Conservation (phyloP, 768 basidiomycete species). For the button mushroom (Agaricus bisporus) region DNA sequence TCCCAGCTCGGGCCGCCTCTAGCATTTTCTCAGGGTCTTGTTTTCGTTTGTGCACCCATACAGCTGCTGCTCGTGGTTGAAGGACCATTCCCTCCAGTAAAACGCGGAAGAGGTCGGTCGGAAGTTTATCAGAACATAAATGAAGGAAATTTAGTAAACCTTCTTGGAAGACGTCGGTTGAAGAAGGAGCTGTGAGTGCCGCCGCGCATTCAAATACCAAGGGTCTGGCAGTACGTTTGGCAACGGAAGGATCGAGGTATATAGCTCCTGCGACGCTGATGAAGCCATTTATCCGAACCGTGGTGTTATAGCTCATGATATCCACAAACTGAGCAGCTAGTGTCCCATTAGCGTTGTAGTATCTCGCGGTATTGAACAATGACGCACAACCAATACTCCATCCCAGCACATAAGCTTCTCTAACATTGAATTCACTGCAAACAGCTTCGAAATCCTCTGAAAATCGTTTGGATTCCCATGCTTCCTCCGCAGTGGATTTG, state of each 20-base stretch:
- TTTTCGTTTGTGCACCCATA: slow-evolving; percentile 16
- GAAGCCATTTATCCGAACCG: slow-evolving; percentile 21
- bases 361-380: too few relatives aligned
- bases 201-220: slow-evolving; percentile 15
- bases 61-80: slow-evolving; percentile 19
- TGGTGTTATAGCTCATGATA: slow-evolving; percentile 18
- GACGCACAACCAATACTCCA: slow-evolving; percentile 20
- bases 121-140: slow-evolving; percentile 14
- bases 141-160: slow-evolving; percentile 17
- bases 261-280: slow-evolving; percentile 18
- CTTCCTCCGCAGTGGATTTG: slow-evolving; percentile 19
- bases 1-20: slow-evolving; percentile 16
- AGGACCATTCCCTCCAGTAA: slow-evolving; percentile 19
- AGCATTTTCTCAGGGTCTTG: slow-evolving; percentile 20
- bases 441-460: slow-evolving; percentile 28
- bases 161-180: slow-evolving; percentile 19
- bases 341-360: neutral
- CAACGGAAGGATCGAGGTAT: neutral
- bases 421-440: slow-evolving; percentile 21
- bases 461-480: slow-evolving; percentile 22
- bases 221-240: slow-evolving; percentile 13
- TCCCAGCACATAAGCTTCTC: slow-evolving; percentile 25
- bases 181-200: slow-evolving; percentile 1
- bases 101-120: slow-evolving; percentile 12
- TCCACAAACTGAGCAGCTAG: slow-evolving; percentile 4